Evolutionary conservation across 2,329 filamentous ascomycete genomes (phyloP).

Genomic region (Hysterium pulicare): DNA sequence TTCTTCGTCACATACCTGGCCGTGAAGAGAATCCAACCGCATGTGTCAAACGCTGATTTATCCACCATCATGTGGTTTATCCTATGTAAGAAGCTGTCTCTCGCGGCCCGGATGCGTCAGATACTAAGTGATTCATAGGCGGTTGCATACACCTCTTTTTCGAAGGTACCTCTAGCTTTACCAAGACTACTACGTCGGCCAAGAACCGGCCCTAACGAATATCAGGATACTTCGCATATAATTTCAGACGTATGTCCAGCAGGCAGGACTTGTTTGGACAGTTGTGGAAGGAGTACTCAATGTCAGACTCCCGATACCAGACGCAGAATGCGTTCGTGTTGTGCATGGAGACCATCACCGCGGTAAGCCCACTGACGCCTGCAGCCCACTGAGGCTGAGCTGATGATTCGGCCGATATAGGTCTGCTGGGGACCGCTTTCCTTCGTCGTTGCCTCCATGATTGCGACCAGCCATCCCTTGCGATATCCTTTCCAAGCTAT

Average conservation of each 20-base stretch:
- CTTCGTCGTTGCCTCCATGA: constrained; percentile 54
- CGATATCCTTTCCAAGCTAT: constrained; percentile 59
- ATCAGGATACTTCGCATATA: constrained; percentile 69
- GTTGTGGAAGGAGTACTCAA: constrained; percentile 88
- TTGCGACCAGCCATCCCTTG: constrained; percentile 53
- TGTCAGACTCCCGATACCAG: constrained; percentile 84
- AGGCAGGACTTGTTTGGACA: constrained; percentile 75
- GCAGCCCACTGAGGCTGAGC: background rate
- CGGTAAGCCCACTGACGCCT: constrained; percentile 49
- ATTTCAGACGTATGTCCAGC: constrained; percentile 63
- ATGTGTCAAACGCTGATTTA: constrained; percentile 54
- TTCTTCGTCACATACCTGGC: constrained; percentile 56
- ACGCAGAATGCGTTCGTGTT: constrained; percentile 78
- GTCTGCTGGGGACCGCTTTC: constrained; percentile 61
- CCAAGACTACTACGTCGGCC: too few species aligned
- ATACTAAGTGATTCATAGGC: constrained; percentile 39
- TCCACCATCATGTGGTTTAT: constrained; percentile 70
- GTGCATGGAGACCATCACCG: constrained; percentile 82
- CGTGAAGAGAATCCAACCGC: constrained; percentile 52
- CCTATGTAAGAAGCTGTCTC: constrained; percentile 56
- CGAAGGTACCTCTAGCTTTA: constrained; percentile 67
- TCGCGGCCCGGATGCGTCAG: background rate
- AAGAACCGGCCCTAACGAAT: too few species aligned
- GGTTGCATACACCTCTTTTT: constrained; percentile 75
- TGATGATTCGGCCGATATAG: constrained; percentile 33